Conservation (phyloP, 2,329 filamentous ascomycete species). For the Colletotrichum noveboracense region DNA sequence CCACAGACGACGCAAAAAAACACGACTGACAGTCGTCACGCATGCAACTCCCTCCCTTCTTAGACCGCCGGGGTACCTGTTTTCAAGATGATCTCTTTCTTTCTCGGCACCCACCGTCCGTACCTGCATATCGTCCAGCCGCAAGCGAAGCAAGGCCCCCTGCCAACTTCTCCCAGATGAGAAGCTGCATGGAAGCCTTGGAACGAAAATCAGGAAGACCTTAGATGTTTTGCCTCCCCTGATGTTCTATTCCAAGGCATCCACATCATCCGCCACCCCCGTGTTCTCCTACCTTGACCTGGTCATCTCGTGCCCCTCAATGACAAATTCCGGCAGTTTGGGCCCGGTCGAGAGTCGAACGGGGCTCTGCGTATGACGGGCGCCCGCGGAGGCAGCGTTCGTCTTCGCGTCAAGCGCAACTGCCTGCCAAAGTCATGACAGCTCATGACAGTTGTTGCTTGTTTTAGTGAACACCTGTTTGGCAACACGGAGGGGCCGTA, state of each 20-base stretch:
- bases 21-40: background rate
- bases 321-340: constrained; percentile 6
- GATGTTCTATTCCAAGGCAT: constrained; percentile 1
- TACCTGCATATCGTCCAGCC: constrained; percentile 1
- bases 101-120: background rate
- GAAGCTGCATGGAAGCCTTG: constrained; percentile 16
- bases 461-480: background rate
- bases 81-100: background rate
- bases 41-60: background rate
- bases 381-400: background rate
- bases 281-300: background rate
- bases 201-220: background rate
- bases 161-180: background rate
- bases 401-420: background rate
- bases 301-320: background rate
- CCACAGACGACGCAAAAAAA: background rate
- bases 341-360: background rate
- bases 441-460: background rate
- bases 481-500: background rate
- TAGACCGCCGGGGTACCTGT: background rate
- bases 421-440: background rate
- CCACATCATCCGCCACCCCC: background rate
- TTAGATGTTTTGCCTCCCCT: background rate
- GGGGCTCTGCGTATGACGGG: background rate
- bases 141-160: background rate